These are phyloP conservation scores for Boletus smithii DNA, from an alignment of 1,284 basidiomycete genomes.

Conservation along the genomic window DNA sequence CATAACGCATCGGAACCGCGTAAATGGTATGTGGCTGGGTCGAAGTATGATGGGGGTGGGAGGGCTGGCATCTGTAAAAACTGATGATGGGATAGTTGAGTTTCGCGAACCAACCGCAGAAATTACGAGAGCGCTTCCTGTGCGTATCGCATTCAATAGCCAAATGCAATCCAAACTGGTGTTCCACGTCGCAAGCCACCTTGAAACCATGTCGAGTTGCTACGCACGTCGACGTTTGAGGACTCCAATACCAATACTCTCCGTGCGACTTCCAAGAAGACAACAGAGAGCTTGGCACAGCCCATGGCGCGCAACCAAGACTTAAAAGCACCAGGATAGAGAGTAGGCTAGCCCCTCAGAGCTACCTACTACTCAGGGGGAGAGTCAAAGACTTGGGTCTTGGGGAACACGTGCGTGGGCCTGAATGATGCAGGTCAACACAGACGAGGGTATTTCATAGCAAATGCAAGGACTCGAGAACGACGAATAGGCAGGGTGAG, in stretches of 20 bases:
- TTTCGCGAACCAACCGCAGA: conserved; percentile 12
- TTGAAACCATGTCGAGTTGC: conserved; percentile 36
- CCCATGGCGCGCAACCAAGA: conserved; percentile 33
- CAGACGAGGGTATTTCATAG: conserved; percentile 5
- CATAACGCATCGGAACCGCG: conserved; percentile 18
- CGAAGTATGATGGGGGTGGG: conserved; percentile 26
- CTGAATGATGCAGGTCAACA: conserved; percentile 14
- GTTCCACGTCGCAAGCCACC: conserved; percentile 29
- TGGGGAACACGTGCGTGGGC: conserved; percentile 28
- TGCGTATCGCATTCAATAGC: conserved; percentile 30
- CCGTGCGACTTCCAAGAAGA: conserved; percentile 5
- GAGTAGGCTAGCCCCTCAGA: conserved; percentile 6
- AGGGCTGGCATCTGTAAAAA: conserved; percentile 21
- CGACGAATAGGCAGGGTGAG: conserved; percentile 19
- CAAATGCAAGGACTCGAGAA: conserved; percentile 13
- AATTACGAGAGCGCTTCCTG: conserved; percentile 26
- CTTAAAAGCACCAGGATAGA: conserved; percentile 31
- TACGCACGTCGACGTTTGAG: conserved; percentile 26
- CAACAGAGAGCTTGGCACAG: conserved; percentile 13
- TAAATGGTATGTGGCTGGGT: conserved; percentile 17
- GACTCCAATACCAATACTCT: conserved; percentile 18
- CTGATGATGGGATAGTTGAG: conserved; percentile 12
- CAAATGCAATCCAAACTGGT: conserved; percentile 19
- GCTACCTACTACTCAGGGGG: conserved; percentile 13
- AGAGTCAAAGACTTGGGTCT: conserved; percentile 26